phyloP scores from a whole-genome alignment of 805 yeast genomes.

The Candida verbasci region DNA sequence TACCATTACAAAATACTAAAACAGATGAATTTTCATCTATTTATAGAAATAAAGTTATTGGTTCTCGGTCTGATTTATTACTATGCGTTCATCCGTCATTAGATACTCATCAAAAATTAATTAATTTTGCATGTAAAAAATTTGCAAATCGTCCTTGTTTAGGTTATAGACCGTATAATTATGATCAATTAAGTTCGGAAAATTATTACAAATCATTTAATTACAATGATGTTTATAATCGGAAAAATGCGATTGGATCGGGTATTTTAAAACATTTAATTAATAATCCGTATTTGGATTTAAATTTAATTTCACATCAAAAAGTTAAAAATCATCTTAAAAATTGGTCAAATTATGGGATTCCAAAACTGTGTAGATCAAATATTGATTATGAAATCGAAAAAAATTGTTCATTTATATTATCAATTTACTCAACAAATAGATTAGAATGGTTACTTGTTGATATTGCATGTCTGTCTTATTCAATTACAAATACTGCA shows the following conservation, averaged over 20 bases:
- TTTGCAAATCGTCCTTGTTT: conserved; percentile 19
- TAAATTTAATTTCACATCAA: conserved; percentile 12
- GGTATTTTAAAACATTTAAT: conserved; percentile 29
- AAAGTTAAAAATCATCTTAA: conserved; percentile 16
- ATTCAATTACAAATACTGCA: conserved; percentile 33
- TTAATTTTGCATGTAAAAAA: conserved; percentile 15
- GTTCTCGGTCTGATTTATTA: conserved; percentile 9
- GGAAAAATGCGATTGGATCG: conserved; percentile 32
- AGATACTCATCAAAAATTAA: conserved; percentile 18
- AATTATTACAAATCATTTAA: conserved; percentile 12
- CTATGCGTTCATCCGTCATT: conserved; percentile 15
- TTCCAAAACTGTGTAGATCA: conserved; percentile 1
- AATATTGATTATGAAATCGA: conserved; percentile 10
- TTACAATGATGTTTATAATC: conserved; percentile 25
- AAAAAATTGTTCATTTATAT: conserved; percentile 26
- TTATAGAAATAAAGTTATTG: conserved; percentile 32
- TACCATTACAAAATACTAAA: conserved; percentile 14
- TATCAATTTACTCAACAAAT: conserved; percentile 31
- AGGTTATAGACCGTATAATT: conserved; percentile 18
- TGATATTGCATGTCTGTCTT: conserved; percentile 31
- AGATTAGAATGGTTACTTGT: conserved; percentile 34
- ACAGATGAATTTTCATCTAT: conserved; percentile 32
- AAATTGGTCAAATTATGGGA: conserved; percentile 13
- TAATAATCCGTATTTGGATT: conserved; percentile 19
- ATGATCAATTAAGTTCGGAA: conserved; percentile 9